Base-by-base conservation (phyloP, 495 filamentous ascomycete species). In the Annulohypoxylon moriforme region DNA sequence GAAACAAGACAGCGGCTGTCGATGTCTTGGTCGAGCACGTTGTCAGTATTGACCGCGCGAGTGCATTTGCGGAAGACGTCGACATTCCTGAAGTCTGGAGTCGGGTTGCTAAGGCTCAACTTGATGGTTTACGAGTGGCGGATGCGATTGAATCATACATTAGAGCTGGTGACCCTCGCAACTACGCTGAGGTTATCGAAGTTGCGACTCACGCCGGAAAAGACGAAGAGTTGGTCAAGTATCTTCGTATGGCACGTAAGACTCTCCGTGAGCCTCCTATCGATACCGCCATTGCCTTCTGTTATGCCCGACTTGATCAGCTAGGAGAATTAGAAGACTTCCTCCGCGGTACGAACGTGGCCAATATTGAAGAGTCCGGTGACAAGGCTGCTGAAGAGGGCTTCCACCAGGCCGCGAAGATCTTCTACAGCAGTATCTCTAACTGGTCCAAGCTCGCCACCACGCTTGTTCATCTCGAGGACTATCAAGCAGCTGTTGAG, bases 381-480 rank as follows among this genome's bases (percentile, higher is more conserved):
- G 96, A 99, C 85, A 97, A 97, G 84, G 96, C 96, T 31, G 98
- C 97, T 77, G 91, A 89, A 72, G 96, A 98, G 81, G 95, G 95
- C 47, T 92, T 91, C 77, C 93, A 97, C 76, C 91, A 97, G 82
- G 96, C 96, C 24, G 93, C 96, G 66, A 99, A 99, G 87, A 98
- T 98, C 77, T 98, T 99, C 86, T 99, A 90, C 82, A 93, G 89
- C 56, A 98, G 92, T 85, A 97, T 99, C 81, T 98, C 95, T 34
- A 99, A 99, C 86, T 99, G 96, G 96, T 96, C 96, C 64, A 98
- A 98, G 85, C 89, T 99, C 69, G 96, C 96, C 3, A 98, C 96
- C 11, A 98, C 96, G 25, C 85, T 98, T 65, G 96, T 99, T 20
- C 95, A 98, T 79, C 88, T 99, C 7, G 92, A 91, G 75, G 96